Percentiles rank a stretch among this genome's conserved stretches.
Conservation (phyloP, 192 early-diverging fungal genomes). For the Podila epicladia region DNA sequence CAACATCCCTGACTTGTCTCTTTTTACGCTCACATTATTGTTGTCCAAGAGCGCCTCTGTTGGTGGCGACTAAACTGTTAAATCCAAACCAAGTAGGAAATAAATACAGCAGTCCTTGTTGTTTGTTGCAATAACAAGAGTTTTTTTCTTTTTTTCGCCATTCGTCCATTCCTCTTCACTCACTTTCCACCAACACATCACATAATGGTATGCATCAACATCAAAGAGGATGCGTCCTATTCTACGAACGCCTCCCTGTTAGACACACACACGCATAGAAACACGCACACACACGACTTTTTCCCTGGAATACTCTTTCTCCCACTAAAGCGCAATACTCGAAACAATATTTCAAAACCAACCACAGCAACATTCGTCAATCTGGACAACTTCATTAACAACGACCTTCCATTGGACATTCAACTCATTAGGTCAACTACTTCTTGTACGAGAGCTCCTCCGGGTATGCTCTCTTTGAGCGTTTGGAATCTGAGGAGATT, state of each 20-base stretch:
- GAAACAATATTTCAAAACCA: background rate
- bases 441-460: conserved; percentile 95
- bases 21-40: background rate
- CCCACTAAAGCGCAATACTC: background rate
- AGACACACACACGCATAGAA: background rate
- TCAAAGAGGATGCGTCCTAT: background rate
- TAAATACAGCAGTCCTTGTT: conserved; percentile 1
- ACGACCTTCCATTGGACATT: background rate
- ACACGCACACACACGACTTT: background rate
- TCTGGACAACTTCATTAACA: background rate
- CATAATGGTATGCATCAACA: conserved; percentile 1
- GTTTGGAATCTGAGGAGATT: conserved; percentile 93
- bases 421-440: conserved; percentile 58
- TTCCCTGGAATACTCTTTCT: background rate
- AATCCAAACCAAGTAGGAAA: background rate
- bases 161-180: background rate
- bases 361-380: no score
- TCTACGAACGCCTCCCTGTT: no score
- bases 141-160: conserved; percentile 3
- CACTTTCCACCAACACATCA: background rate
- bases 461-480: conserved; percentile 97
- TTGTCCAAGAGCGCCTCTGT: background rate
- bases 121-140: background rate
- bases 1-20: no score
- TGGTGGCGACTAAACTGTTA: background rate